A percentile compares a stretch with the other conserved stretches of the same genome.
These are phyloP conservation scores for Knoxia roxburghii DNA, from an alignment of 257 asterid genomes.

Conservation along the genomic window DNA sequence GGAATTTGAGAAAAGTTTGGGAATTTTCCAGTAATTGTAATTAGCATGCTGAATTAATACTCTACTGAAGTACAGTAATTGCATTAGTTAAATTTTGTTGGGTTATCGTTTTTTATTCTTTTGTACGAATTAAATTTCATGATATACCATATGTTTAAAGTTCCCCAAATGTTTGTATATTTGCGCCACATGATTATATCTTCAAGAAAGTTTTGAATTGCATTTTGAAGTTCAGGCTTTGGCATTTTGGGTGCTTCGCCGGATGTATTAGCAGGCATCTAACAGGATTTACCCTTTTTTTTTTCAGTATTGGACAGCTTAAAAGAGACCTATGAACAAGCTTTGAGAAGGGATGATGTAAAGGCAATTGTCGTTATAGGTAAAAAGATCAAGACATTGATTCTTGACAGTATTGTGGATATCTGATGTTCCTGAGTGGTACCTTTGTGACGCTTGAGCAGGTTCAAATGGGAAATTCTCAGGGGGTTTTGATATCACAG, in stretches of 20 bases:
- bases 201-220: neutral
- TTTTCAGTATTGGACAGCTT: constrained; percentile 76
- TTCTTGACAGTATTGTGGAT: constrained; percentile 12
- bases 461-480: constrained; percentile 91
- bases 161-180: neutral
- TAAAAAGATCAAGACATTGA: constrained; percentile 13
- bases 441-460: constrained; percentile 30
- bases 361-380: constrained; percentile 89
- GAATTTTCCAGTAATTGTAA: neutral
- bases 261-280: neutral
- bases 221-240: neutral
- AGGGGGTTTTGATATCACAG: constrained; percentile 86
- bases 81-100: neutral
- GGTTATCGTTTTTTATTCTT: neutral
- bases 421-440: constrained; percentile 14
- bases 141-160: neutral
- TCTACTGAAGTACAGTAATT: neutral
- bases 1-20: neutral
- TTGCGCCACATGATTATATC: neutral
- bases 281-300: neutral
- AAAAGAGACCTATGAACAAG: constrained; percentile 68
- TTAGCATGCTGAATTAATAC: neutral
- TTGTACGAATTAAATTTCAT: neutral
- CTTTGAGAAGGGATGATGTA: constrained; percentile 72
- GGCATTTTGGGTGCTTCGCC: neutral